These are phyloP conservation scores for Tylopilus cervinicoccineus DNA, from an alignment of 768 basidiomycete genomes.

Conservation along the genomic window DNA sequence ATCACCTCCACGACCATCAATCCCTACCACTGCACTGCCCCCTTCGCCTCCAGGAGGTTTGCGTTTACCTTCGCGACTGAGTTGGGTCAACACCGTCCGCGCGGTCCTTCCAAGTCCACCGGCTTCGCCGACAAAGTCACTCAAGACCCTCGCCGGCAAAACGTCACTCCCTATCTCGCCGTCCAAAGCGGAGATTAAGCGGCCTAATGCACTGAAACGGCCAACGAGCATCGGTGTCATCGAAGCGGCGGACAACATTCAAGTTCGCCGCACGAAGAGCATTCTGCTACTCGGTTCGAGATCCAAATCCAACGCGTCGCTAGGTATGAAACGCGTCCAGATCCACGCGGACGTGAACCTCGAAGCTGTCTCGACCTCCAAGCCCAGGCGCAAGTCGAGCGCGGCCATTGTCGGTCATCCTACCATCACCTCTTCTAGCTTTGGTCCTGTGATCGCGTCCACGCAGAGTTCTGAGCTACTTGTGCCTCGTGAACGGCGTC, in stretches of 20 bases:
- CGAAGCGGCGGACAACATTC: conserved; percentile 25
- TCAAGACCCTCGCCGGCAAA: conserved; percentile 9
- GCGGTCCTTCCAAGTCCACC: conserved; percentile 29
- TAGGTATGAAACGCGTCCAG: conserved; percentile 27
- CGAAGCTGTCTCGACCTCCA: conserved; percentile 11
- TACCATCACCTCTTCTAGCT: background rate
- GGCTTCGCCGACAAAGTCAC: conserved; percentile 23
- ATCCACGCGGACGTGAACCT: conserved; percentile 23
- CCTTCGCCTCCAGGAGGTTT: conserved; percentile 28
- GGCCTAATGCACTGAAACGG: conserved; percentile 13
- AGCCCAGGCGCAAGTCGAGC: conserved; percentile 27
- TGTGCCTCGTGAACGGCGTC: conserved; percentile 28
- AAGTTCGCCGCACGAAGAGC: conserved; percentile 29
- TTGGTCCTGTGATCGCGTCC: background rate
- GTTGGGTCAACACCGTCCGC: conserved; percentile 26
- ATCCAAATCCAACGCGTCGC: conserved; percentile 21
- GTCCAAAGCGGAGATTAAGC: conserved; percentile 6
- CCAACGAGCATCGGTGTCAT: conserved; percentile 30
- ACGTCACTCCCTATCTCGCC: background rate
- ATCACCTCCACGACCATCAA: conserved; percentile 1
- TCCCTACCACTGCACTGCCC: conserved; percentile 15
- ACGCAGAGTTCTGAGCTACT: conserved; percentile 16
- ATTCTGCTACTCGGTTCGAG: conserved; percentile 28
- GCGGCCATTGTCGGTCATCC: conserved; percentile 11
- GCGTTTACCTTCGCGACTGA: conserved; percentile 30